Percentiles rank a stretch among this genome's conserved stretches.
phyloP scores from a whole-genome alignment of 2,329 filamentous ascomycete genomes.

The Verticillium dahliae region DNA sequence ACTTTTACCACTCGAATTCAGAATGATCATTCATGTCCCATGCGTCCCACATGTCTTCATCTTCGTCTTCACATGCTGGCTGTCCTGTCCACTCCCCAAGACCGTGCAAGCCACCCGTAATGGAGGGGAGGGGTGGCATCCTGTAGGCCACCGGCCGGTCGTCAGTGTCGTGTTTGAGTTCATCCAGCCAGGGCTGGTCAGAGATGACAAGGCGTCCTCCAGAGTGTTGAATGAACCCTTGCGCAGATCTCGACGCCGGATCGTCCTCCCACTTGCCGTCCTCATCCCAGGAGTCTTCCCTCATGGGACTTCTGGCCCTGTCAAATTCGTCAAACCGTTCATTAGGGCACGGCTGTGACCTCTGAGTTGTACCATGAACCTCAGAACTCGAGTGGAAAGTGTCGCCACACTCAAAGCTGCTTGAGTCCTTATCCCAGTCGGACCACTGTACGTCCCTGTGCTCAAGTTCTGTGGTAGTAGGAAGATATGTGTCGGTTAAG shows the following conservation, averaged over 20 bases:
- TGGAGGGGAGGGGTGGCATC: not conserved
- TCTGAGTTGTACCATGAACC: not conserved
- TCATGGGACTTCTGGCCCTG: not conserved
- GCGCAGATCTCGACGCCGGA: not conserved
- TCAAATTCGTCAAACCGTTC: not conserved
- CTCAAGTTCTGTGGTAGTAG: not conserved
- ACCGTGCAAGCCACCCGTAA: not conserved
- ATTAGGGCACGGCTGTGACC: not conserved
- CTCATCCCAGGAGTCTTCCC: not conserved
- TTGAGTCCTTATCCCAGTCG: not conserved
- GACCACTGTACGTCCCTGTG: not conserved
- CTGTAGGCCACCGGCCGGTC: not conserved
- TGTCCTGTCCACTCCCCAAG: not conserved
- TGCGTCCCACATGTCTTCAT: not conserved
- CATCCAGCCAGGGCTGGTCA: not conserved
- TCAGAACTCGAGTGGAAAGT: not conserved
- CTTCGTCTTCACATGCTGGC: not conserved
- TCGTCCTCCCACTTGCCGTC: not conserved
- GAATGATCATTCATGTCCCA: not conserved
- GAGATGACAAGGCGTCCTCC: not conserved
- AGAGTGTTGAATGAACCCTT: not conserved
- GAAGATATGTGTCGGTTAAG: not conserved
- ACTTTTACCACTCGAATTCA: not conserved
- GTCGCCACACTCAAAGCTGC: not conserved
- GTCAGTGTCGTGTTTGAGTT: not conserved